A percentile compares a stretch with the other conserved stretches of the same genome.
These are phyloP conservation scores for Colletotrichum endophyticum DNA, from an alignment of 2,329 filamentous ascomycete species.

Conservation along the genomic window DNA sequence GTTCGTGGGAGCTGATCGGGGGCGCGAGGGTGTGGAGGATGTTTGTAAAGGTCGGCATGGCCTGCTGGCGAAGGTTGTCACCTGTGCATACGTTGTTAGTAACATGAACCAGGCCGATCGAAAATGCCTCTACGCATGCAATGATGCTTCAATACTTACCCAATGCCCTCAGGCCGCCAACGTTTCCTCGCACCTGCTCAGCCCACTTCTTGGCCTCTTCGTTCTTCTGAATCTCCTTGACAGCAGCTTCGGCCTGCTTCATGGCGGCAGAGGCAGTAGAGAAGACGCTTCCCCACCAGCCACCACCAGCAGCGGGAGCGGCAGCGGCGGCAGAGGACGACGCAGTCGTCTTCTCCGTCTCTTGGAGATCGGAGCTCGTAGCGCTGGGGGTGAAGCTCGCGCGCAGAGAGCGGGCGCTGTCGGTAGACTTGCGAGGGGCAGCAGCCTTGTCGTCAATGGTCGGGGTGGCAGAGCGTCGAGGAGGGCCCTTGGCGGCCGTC, in stretches of 20 bases:
- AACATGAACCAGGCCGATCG: neutral
- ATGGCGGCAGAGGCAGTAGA: slow-evolving; percentile 84
- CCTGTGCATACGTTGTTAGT: slow-evolving; percentile 54
- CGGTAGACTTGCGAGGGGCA: slow-evolving; percentile 72
- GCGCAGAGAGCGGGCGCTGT: slow-evolving; percentile 75
- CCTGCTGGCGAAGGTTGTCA: slow-evolving; percentile 83
- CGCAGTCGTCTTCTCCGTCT: slow-evolving; percentile 52
- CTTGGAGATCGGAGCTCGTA: slow-evolving; percentile 66
- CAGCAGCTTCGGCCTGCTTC: slow-evolving; percentile 90
- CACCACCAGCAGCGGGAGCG: slow-evolving; percentile 57
- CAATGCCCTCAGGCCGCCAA: slow-evolving; percentile 76
- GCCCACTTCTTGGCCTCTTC: slow-evolving; percentile 97
- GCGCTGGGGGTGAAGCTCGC: slow-evolving; percentile 74
- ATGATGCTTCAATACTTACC: slow-evolving; percentile 55
- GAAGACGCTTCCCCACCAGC: slow-evolving; percentile 89
- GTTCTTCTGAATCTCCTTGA: slow-evolving; percentile 94
- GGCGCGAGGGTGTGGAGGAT: slow-evolving; percentile 95
- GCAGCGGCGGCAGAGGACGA: slow-evolving; percentile 47
- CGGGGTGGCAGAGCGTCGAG: slow-evolving; percentile 56
- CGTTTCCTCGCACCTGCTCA: slow-evolving; percentile 90
- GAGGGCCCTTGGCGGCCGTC: slow-evolving; percentile 46
- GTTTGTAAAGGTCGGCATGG: slow-evolving; percentile 92
- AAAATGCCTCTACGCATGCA: neutral
- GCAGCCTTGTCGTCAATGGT: slow-evolving; percentile 68
- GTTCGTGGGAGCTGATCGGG: slow-evolving; percentile 95